These are phyloP conservation scores for Nitzschia palea DNA, from an alignment of 108 stramenopile species.

Conservation along the genomic window DNA sequence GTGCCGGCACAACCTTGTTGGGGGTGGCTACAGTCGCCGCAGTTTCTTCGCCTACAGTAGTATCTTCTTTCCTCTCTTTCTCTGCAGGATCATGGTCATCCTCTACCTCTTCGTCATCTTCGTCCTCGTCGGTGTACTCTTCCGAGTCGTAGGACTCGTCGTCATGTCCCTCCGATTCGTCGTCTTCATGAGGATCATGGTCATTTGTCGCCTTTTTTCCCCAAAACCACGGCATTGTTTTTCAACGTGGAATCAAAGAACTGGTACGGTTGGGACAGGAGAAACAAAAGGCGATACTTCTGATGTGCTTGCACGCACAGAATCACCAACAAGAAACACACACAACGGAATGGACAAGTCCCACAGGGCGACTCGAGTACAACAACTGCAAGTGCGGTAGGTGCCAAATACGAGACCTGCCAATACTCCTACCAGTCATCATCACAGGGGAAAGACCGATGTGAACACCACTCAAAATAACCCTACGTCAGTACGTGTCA, in stretches of 20 bases:
- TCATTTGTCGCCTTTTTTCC: conserved; percentile 17
- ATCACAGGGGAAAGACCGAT: too few relatives aligned
- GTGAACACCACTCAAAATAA: too few relatives aligned
- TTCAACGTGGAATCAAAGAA: too few relatives aligned
- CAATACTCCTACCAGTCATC: too few relatives aligned
- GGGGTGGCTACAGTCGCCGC: conserved; percentile 1
- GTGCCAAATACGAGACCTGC: too few relatives aligned
- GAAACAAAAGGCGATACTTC: neutral
- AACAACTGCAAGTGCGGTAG: too few relatives aligned
- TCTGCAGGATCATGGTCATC: neutral
- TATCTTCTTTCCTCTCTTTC: neutral
- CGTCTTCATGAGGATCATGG: conserved; percentile 9
- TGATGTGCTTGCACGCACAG: too few relatives aligned
- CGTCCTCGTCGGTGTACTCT: conserved; percentile 8
- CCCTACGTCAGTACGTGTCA: too few relatives aligned
- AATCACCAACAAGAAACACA: too few relatives aligned
- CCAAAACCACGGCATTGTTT: conserved; percentile 35
- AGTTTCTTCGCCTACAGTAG: neutral
- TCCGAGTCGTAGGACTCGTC: conserved; percentile 15
- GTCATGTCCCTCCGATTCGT: conserved; percentile 13
- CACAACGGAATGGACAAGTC: too few relatives aligned
- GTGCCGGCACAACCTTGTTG: neutral
- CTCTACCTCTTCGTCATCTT: conserved; percentile 15
- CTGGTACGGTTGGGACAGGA: neutral
- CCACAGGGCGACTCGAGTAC: too few relatives aligned